These are phyloP conservation scores for Hypomontagnella submonticulosa DNA, from an alignment of 495 filamentous ascomycete genomes.

Conservation along the genomic window DNA sequence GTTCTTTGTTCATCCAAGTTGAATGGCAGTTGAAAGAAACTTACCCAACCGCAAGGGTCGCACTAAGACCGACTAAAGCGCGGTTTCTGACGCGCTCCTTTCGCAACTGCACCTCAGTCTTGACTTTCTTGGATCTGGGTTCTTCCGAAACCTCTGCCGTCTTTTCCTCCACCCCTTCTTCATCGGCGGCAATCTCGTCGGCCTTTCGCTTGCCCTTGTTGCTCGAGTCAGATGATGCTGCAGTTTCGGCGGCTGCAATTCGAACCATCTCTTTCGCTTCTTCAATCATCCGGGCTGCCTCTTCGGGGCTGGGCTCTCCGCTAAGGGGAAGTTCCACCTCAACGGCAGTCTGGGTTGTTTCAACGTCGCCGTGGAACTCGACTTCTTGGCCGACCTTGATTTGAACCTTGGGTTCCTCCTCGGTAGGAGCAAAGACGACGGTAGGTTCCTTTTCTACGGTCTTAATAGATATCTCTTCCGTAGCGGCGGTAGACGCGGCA, in stretches of 20 bases:
- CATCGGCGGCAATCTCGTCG: slow-evolving; percentile 69
- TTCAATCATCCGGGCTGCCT: slow-evolving; percentile 82
- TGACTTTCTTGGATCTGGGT: slow-evolving; percentile 75
- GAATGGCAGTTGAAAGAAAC: slow-evolving; percentile 50
- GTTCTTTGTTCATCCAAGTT: slow-evolving; percentile 16
- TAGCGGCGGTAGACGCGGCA: slow-evolving; percentile 37
- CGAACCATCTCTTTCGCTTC: slow-evolving; percentile 91
- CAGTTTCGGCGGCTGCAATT: slow-evolving; percentile 72
- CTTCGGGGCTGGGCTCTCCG: slow-evolving; percentile 77
- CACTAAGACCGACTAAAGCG: slow-evolving; percentile 84
- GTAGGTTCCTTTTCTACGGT: slow-evolving; percentile 55
- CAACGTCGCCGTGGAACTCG: slow-evolving; percentile 70
- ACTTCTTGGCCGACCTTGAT: slow-evolving; percentile 76
- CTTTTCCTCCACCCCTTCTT: slow-evolving; percentile 51
- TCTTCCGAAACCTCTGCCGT: slow-evolving; percentile 64
- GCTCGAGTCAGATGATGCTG: slow-evolving; percentile 49
- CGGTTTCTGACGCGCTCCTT: slow-evolving; percentile 85
- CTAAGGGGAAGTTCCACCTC: slow-evolving; percentile 73
- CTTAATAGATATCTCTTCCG: slow-evolving; percentile 53
- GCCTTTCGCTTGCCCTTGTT: slow-evolving; percentile 82
- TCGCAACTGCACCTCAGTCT: slow-evolving; percentile 77
- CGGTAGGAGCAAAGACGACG: slow-evolving; percentile 57
- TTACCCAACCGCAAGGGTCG: slow-evolving; percentile 88
- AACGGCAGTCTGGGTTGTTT: slow-evolving; percentile 78
- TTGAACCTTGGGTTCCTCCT: slow-evolving; percentile 70